phyloP scores from a whole-genome alignment of 2,329 filamentous ascomycete genomes.

The Escovopsis sp. region DNA sequence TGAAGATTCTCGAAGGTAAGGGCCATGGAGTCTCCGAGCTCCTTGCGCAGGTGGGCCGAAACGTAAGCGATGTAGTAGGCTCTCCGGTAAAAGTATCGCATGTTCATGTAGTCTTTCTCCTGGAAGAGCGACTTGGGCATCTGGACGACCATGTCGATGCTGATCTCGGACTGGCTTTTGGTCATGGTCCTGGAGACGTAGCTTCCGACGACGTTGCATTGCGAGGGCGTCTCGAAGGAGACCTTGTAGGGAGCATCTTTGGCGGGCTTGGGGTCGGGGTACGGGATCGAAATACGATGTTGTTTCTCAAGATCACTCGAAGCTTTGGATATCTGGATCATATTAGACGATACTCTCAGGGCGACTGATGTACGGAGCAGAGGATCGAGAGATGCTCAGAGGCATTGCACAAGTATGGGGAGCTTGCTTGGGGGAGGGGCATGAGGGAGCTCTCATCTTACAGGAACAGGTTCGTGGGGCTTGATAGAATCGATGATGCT shows the following conservation, averaged over 20 bases:
- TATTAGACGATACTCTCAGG: not conserved
- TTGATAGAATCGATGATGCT: constrained; percentile 35
- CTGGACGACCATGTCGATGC: constrained; percentile 71
- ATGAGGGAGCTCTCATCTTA: constrained; percentile 17
- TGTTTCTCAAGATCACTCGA: constrained; percentile 50
- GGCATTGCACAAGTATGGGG: not conserved
- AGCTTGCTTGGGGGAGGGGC: not conserved
- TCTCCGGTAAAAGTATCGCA: constrained; percentile 88
- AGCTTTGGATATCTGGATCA: constrained; percentile 49
- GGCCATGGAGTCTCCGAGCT: constrained; percentile 37
- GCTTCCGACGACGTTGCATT: constrained; percentile 80
- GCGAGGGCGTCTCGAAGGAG: constrained; percentile 57
- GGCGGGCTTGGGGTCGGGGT: constrained; percentile 63
- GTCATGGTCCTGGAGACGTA: constrained; percentile 64
- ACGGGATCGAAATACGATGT: constrained; percentile 61
- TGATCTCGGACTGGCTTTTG: constrained; percentile 42
- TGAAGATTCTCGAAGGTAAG: constrained; percentile 52
- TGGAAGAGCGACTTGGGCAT: constrained; percentile 75
- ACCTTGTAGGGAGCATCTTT: constrained; percentile 72
- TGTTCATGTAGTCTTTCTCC: constrained; percentile 85
- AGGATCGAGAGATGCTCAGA: not conserved
- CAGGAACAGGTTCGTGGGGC: constrained; percentile 33
- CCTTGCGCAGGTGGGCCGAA: constrained; percentile 51
- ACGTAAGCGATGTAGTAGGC: constrained; percentile 83
- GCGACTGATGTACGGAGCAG: not conserved